phyloP scores from a whole-genome alignment of 2,329 filamentous ascomycete species.

The Trichoderma atrobrunneum region DNA sequence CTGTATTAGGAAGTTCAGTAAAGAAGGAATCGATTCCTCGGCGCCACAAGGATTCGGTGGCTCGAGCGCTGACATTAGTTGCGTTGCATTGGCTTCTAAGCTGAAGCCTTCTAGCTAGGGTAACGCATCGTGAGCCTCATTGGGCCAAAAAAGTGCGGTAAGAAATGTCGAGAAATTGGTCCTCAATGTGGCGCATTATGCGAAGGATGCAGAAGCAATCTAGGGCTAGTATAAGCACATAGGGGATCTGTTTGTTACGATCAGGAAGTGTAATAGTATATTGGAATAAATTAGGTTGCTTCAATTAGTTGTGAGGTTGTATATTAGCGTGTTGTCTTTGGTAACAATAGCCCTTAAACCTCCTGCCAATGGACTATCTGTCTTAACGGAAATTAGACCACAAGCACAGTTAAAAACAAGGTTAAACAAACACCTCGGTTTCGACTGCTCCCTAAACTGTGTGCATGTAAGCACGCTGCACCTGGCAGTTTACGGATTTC shows the following conservation, averaged over 20 bases:
- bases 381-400: background rate
- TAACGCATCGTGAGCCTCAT: background rate
- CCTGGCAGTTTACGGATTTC: background rate
- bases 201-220: background rate
- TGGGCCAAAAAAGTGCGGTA: background rate
- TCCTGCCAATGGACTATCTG: background rate
- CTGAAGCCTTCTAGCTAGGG: background rate
- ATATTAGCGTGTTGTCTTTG: background rate
- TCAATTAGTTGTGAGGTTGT: background rate
- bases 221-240: background rate
- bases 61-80: background rate
- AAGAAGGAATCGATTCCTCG: background rate
- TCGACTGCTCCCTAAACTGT: background rate
- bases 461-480: background rate
- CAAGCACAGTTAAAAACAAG: background rate
- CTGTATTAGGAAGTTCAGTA: background rate
- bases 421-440: background rate
- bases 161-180: background rate
- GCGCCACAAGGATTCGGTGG: background rate
- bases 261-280: background rate
- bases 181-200: background rate
- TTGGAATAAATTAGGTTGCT: background rate
- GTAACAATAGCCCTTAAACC: background rate
- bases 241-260: background rate
- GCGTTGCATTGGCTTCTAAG: background rate